phyloP scores from a whole-genome alignment of 345 rosid genomes.

The Acer negundo region DNA sequence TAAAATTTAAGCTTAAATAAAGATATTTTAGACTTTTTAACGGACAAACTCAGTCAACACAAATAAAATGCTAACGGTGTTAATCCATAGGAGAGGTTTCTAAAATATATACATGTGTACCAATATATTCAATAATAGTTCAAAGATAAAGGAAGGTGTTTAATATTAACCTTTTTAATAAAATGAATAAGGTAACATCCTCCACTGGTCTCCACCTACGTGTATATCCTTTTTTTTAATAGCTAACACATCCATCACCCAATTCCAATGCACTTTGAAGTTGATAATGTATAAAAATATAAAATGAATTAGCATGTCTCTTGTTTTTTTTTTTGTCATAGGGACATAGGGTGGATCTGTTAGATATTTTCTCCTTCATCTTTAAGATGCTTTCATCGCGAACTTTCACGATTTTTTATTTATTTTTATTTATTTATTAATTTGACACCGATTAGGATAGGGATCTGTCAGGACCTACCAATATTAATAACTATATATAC shows the following conservation, averaged over 20 bases:
- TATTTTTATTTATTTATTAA: background rate
- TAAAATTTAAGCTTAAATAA: too few species aligned
- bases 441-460: too few species aligned
- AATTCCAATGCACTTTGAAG: background rate
- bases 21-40: too few species aligned
- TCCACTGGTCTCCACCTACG: background rate
- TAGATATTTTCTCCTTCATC: background rate
- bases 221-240: background rate
- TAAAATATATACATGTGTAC: too few species aligned
- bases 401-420: background rate
- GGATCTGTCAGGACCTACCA: too few species aligned
- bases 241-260: too few species aligned
- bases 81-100: too few species aligned
- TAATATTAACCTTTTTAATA: background rate
- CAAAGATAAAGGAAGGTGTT: too few species aligned
- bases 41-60: too few species aligned
- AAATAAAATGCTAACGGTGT: too few species aligned
- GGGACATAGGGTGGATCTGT: background rate
- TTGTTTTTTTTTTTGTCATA: background rate
- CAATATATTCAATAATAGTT: too few species aligned
- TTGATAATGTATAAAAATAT: constrained; percentile 6
- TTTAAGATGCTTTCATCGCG: background rate
- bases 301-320: constrained; percentile 7
- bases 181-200: constrained; percentile 14
- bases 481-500: too few species aligned